phyloP scores from a whole-genome alignment of 768 basidiomycete species.

The Rhizopogon salebrosus region DNA sequence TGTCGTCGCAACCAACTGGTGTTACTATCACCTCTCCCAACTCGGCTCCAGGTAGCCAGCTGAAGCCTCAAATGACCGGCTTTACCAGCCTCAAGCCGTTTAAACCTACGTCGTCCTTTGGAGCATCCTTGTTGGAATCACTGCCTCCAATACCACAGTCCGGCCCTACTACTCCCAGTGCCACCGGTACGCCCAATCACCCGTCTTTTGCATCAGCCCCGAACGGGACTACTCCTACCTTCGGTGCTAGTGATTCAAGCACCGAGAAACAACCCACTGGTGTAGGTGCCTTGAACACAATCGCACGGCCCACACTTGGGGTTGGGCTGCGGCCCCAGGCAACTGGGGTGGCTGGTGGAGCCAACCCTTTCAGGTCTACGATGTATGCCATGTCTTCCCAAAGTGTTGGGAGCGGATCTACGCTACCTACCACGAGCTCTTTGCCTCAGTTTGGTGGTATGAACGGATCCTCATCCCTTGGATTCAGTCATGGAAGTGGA shows the following conservation, averaged over 20 bases:
- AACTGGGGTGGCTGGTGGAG: slow-evolving; percentile 45
- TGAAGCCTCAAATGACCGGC: slow-evolving; percentile 45
- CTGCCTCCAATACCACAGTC: slow-evolving; percentile 72
- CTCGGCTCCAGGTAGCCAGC: slow-evolving; percentile 10
- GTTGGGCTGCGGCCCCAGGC: slow-evolving; percentile 52
- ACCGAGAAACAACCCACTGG: slow-evolving; percentile 14
- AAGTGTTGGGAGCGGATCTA: slow-evolving; percentile 2
- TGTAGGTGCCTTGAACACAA: slow-evolving; percentile 26
- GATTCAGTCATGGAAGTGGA: slow-evolving; percentile 13
- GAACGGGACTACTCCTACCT: slow-evolving; percentile 10
- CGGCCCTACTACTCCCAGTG: slow-evolving; percentile 40
- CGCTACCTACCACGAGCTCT: slow-evolving; percentile 19
- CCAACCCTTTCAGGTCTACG: slow-evolving; percentile 65
- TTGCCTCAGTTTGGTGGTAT: slow-evolving; percentile 20
- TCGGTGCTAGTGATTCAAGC: slow-evolving; percentile 4
- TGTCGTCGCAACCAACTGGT: slow-evolving; percentile 51
- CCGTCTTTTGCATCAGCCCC: slow-evolving; percentile 19
- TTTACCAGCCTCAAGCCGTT: slow-evolving; percentile 70
- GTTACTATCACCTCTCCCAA: slow-evolving; percentile 30
- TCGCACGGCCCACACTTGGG: slow-evolving; percentile 32
- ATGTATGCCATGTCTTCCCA: slow-evolving; percentile 37
- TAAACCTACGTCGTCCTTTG: slow-evolving; percentile 79
- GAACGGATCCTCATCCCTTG: slow-evolving; percentile 8
- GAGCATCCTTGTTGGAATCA: slow-evolving; percentile 65
- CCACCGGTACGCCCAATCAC: slow-evolving; percentile 7